These are phyloP conservation scores for Leccinum subgranulosum DNA, from an alignment of 768 basidiomycete genomes.

Conservation along the genomic window DNA sequence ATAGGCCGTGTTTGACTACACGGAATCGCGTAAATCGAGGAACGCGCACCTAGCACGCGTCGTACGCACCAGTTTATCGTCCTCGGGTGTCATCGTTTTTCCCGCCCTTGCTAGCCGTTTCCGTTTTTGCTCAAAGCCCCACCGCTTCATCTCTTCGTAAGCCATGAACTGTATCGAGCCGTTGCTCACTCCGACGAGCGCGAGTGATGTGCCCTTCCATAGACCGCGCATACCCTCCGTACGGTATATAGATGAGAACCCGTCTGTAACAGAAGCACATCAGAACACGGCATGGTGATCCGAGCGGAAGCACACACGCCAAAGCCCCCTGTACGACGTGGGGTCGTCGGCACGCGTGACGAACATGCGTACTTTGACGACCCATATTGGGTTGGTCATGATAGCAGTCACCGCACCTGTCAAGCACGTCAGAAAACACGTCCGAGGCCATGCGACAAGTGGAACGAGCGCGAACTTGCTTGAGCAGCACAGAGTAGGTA, in stretches of 20 bases:
- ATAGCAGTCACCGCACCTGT: conserved; percentile 90
- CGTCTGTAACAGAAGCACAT: conserved; percentile 42
- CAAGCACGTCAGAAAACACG: conserved; percentile 12
- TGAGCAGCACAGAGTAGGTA: conserved; percentile 90
- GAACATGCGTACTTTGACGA: conserved; percentile 96
- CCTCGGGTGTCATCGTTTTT: conserved; percentile 60
- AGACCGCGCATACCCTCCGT: conserved; percentile 78
- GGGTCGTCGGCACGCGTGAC: conserved; percentile 69
- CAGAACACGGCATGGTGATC: neutral
- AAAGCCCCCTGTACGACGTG: conserved; percentile 73
- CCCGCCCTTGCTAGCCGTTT: conserved; percentile 60
- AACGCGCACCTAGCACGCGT: neutral
- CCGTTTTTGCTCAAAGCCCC: conserved; percentile 80
- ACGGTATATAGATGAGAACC: conserved; percentile 64
- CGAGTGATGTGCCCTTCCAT: conserved; percentile 84
- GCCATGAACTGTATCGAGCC: conserved; percentile 95
- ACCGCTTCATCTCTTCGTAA: conserved; percentile 93
- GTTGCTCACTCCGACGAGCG: conserved; percentile 89
- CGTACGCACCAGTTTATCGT: conserved; percentile 79
- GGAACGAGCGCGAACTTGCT: conserved; percentile 75
- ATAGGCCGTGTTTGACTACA: conserved; percentile 86
- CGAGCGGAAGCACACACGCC: conserved; percentile 44
- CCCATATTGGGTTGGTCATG: conserved; percentile 97
- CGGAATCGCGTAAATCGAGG: neutral
- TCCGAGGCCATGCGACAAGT: conserved; percentile 1